Base-by-base conservation (phyloP, 2,329 filamentous ascomycete species). In the Chalara sp. region DNA sequence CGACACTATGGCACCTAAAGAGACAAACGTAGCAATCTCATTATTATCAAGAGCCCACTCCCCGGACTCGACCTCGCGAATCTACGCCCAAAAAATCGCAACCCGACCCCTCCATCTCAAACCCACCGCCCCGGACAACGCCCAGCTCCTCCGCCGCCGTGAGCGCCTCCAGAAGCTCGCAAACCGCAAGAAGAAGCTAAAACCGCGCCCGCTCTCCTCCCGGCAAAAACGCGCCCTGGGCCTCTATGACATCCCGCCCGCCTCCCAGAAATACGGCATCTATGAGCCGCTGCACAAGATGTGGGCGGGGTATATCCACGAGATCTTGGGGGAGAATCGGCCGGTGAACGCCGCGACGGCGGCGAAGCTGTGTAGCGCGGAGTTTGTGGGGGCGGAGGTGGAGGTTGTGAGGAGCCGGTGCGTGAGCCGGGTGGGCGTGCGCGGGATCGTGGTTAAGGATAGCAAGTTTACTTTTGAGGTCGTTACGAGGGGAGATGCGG, bases 391-490 rank as follows among this genome's bases (percentile, higher is more conserved):
- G 1, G 91, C 92, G 12, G 73, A 83, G 59, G 67, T 96, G 21
- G 83, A 90, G 70, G 89, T 97, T 28, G 86, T 92, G 50, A 73
- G 91, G 60, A 93, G 90, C 67, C 72, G 80, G 32, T 96, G 91
- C 66, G 80, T 86, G 12, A 83, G 87, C 49, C 76, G 92, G 12
- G 91, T 99, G 0, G 92, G 93, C 0, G 70, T 92, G 49, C 80
- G 76, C 61, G 93, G 93, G 12, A 92, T 97, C 60, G 87, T 97
- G 53, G 82, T 96, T 40, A 83, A 88, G 65, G 93, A 99, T 71
- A 85, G 87, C 47, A 89, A 86, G 65, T 92, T 87, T 63, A 84
- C 86, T 1, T 88, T 97, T 68, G 87, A 95, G 67, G 71, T 99
- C 54, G 78, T 97, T 39, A 96, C 89, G 3, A 74, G 68, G 62